A percentile compares a stretch with the other conserved stretches of the same genome.
Evolutionary conservation across 75 land plant genomes (phyloP).

Genomic region (Sequoiadendron giganteum): DNA sequence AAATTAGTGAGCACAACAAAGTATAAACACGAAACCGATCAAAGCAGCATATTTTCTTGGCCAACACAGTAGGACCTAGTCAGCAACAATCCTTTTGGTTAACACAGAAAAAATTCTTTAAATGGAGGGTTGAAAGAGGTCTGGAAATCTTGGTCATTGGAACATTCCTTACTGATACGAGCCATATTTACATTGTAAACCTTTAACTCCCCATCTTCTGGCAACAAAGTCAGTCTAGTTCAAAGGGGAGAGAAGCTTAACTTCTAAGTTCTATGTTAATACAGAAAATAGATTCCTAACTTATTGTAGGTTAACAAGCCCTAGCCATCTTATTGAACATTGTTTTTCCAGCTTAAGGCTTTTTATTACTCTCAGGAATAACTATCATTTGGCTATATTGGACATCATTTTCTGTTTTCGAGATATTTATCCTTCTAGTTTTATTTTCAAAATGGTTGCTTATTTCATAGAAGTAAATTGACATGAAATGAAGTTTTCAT

Average conservation of each 20-base stretch:
- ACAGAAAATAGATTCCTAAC: too few relatives aligned
- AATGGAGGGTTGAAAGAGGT: background rate
- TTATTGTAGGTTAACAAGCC: background rate
- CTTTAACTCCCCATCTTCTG: background rate
- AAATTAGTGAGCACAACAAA: too few relatives aligned
- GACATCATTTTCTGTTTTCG: background rate
- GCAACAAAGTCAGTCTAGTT: background rate
- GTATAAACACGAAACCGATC: background rate
- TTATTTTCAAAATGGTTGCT: background rate
- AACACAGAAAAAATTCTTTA: background rate
- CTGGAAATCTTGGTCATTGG: background rate
- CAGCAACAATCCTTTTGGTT: background rate
- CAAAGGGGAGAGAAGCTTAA: background rate
- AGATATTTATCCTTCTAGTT: background rate
- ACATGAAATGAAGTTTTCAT: background rate
- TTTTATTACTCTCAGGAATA: background rate
- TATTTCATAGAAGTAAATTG: constrained; percentile 4
- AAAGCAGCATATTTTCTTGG: background rate
- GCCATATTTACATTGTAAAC: background rate
- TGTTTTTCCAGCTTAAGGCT: background rate
- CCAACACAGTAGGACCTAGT: background rate
- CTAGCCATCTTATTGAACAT: background rate
- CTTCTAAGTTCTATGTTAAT: background rate
- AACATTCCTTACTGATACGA: background rate
- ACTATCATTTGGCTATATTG: background rate